Evolutionary conservation across 1,284 basidiomycete species (phyloP), one percentile per base, ranked within the genome.

Genomic region (Pseudozyma flocculosa): DNA sequence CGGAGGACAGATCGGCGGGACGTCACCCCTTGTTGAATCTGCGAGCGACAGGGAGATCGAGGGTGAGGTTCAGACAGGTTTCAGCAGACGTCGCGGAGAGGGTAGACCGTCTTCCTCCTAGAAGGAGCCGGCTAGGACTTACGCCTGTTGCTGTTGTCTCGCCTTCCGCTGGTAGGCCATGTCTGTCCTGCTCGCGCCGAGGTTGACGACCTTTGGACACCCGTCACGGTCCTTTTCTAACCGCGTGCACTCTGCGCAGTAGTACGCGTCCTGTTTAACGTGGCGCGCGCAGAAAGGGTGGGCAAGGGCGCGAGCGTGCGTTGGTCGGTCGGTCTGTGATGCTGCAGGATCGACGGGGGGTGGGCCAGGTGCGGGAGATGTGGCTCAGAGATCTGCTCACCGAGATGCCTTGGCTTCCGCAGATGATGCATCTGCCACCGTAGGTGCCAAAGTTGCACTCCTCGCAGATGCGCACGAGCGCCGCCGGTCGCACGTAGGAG

Each of bases 391-490:
- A 8, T 32, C 11, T 2, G 65, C 67, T 61, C 53, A 73, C 71
- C 1, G 75, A 76, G 17, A 78, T 70, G 34, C 74, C 75, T 23
- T 54, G 58, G 15, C 49, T 59, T 24, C 75, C 75, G 45, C 95
- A 98, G 64, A 98, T 93, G 80, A 98, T 96, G 79, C 95, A 99
- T 62, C 92, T 84, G 51, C 92, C 92, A 23, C 93, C 92, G 77
- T 93, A 95, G 48, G 92, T 93, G 56, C 95, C 95, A 54, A 80
- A 98, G 79, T 97, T 97, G 81, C 95, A 98, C 82, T 98, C 94
- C 79, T 98, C 95, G 79, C 95, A 98, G 73, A 97, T 95, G 72
- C 92, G 87, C 52, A 98, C 95, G 53, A 98, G 84, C 17, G 94
- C 96, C 81, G 95, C 92, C 58, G 95, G 95, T 68, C 95, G 86